Evolutionary conservation across 2,329 filamentous ascomycete species (phyloP), one percentile per base, ranked within the genome.

Genomic region (Phialophora macrospora): DNA sequence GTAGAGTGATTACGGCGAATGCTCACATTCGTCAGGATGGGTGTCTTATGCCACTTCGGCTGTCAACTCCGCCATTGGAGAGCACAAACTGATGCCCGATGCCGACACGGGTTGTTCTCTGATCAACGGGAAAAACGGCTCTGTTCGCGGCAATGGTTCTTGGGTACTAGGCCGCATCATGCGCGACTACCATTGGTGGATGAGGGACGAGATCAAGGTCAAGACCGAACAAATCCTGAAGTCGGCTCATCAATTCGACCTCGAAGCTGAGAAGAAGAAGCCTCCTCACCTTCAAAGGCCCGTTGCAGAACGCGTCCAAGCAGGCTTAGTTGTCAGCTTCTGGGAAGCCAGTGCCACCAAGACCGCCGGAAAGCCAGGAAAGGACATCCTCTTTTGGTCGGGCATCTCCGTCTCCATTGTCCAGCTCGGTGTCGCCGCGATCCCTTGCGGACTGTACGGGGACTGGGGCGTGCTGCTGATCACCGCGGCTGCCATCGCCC

Each of bases 101-200:
- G 76, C 81, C 1, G 67, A 69, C 44, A 64, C 68, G 73, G 64
- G 56, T 6, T 74, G 81, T 14, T 76, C 81, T 56, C 63, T 70
- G 28, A 66, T 68, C 56, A 80, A 80, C 65, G 71, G 60, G 34
- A 68, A 65, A 26, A 59, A 69, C 14, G 77, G 80, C 0, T 78
- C 78, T 65, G 70, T 72, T 4, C 73, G 78, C 1, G 72, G 75
- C 4, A 82, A 82, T 61, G 72, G 72, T 14, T 76, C 71, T 30
- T 83, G 80, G 80, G 71, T 82, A 2, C 68, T 83, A 9, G 80
- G 79, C 0, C 73, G 81, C 0, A 73, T 82, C 1, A 65, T 82
- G 11, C 73, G 80, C 24, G 80, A 82, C 66, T 78, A 75, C 41
- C 76, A 80, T 7, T 56, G n/a, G 12, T 72, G 69, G 68, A 68